Evolutionary conservation across 768 basidiomycete genomes (phyloP), one percentile per base, ranked within the genome.

Genomic region (Termitomyces bulborhizus): DNA sequence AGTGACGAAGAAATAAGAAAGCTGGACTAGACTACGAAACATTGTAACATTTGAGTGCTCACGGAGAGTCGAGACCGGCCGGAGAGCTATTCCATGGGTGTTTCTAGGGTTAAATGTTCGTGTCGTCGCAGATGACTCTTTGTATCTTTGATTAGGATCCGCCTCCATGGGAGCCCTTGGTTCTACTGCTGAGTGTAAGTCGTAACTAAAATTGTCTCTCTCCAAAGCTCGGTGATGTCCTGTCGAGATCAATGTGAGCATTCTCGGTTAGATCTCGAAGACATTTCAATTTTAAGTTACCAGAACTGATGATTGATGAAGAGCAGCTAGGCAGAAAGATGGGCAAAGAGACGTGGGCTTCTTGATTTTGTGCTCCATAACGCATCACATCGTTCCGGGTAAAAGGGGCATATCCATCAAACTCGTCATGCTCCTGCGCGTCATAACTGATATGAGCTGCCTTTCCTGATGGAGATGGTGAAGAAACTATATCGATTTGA

Each of bases 41-140:
- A 12, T 27, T 24, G 27, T 29, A 2, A 16, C 11, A 16, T 27
- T n/a, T 13, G 45, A 15, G 40, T 51, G 65, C 81, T 60, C 59
- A 91, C 90, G 84, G 43, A 93, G 77, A 43, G 84, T 79, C 4
- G 88, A 88, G 8, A 90, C 83, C 11, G 87, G 84, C 5, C 80
- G 80, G n/a, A 90, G 69, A 18, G 71, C 71, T 53, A 82, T 77
- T 11, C 79, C 77, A 61, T 76, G 72, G 3, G 68, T 56, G 57
- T 75, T 73, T 29, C 69, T 73, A 8, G 73, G 69, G 36, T 68
- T 64, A 13, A 1, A 44, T n/a, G 24, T 44, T 36, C n/a, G 51
- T 12, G 24, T 9, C 21, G 27, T 32, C n/a, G 21, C 34, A n/a
- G 42, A 31, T n/a, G 26, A 24, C 32, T 44, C 18, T 32, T 24